phyloP scores from a whole-genome alignment of 1,284 basidiomycete species.

The Fomes fomentarius region DNA sequence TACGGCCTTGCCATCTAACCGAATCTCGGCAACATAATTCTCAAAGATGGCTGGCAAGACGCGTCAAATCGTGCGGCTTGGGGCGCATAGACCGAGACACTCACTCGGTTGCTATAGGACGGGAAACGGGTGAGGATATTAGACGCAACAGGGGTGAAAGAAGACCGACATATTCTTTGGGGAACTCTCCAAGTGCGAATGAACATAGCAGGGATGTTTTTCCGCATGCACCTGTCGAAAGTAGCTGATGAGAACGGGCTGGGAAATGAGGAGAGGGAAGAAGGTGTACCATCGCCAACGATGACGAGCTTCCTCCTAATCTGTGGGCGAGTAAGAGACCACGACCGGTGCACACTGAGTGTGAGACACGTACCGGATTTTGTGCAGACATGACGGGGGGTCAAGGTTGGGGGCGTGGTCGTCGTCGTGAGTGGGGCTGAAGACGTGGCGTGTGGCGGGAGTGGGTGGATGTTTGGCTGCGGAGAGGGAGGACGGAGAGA shows the following conservation, averaged over 20 bases:
- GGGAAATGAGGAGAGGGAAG: constrained; percentile 28
- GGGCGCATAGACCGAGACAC: constrained; percentile 8
- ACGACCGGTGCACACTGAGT: constrained; percentile 9
- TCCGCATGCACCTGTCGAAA: constrained; percentile 83
- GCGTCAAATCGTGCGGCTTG: constrained; percentile 4
- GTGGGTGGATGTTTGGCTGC: not conserved
- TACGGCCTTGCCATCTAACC: constrained; percentile 95
- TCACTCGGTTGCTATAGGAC: constrained; percentile 38
- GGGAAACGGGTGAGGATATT: not conserved
- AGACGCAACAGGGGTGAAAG: not conserved
- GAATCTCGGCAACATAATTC: constrained; percentile 98
- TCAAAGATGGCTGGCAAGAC: constrained; percentile 83
- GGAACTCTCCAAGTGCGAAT: constrained; percentile 96
- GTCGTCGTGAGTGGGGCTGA: not conserved
- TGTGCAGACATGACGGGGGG: constrained; percentile 46
- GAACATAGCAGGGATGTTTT: constrained; percentile 87
- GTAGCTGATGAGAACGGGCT: constrained; percentile 24
- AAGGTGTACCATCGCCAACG: constrained; percentile 90
- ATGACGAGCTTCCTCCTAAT: constrained; percentile 91
- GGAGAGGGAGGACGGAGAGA: constrained; percentile 3
- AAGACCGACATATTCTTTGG: constrained; percentile 87
- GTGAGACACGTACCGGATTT: constrained; percentile 45
- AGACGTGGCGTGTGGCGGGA: not conserved
- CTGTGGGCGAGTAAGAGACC: constrained; percentile 39
- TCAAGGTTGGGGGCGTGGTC: not conserved